phyloP scores from a whole-genome alignment of 257 asterid genomes.

The Solanum paucissectum region DNA sequence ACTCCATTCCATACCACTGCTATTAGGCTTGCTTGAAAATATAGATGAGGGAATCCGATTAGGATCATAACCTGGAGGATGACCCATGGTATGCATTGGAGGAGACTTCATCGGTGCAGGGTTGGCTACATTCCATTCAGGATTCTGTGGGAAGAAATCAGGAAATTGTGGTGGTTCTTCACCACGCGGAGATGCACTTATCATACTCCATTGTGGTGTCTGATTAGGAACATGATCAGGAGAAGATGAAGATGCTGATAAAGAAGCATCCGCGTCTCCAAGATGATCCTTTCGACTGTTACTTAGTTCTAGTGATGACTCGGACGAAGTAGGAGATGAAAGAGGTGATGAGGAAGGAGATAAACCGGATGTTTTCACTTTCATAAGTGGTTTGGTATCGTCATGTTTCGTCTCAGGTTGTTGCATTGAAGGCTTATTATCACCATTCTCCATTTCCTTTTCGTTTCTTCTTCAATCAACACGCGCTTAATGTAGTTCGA shows the following conservation, averaged over 20 bases:
- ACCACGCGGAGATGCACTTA: slow-evolving; percentile 32
- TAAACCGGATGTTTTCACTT: background rate
- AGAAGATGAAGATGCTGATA: background rate
- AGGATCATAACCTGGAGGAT: slow-evolving; percentile 50
- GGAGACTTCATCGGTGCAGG: slow-evolving; percentile 34
- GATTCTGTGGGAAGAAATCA: background rate
- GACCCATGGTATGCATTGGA: slow-evolving; percentile 38
- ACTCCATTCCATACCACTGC: slow-evolving; percentile 57
- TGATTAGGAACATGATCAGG: slow-evolving; percentile 1
- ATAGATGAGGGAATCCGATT: slow-evolving; percentile 65
- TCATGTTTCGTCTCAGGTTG: slow-evolving; percentile 7
- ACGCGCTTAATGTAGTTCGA: background rate
- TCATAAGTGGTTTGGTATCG: background rate
- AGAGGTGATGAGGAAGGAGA: slow-evolving; percentile 25
- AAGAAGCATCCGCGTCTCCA: slow-evolving; percentile 9
- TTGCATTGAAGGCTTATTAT: background rate
- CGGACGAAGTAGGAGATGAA: slow-evolving; percentile 2
- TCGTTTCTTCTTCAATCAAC: background rate
- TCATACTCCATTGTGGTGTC: slow-evolving; percentile 27
- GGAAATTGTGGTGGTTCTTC: slow-evolving; percentile 7
- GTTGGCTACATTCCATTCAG: slow-evolving; percentile 12
- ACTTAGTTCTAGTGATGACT: background rate
- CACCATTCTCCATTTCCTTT: background rate
- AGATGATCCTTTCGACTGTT: background rate
- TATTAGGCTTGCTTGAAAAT: slow-evolving; percentile 35